Evolutionary conservation across 495 filamentous ascomycete species (phyloP).

Genomic region (Xylaria scruposa): DNA sequence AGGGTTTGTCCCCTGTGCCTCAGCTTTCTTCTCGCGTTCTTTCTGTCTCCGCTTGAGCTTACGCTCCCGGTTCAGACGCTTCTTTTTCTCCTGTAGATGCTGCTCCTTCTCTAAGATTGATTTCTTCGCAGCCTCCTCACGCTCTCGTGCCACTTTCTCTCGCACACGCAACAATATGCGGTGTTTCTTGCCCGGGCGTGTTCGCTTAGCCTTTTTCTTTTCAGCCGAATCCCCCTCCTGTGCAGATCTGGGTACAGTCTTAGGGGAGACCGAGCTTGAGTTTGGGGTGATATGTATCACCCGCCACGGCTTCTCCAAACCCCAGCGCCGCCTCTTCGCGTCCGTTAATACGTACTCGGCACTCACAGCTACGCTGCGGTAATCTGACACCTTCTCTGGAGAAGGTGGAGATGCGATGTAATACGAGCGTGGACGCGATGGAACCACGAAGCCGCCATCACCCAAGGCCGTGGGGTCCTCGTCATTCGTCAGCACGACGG

Average conservation of each 20-base stretch:
- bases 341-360: conserved; percentile 51
- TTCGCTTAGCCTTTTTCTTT: conserved; percentile 45
- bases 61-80: conserved; percentile 57
- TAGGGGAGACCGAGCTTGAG: not conserved
- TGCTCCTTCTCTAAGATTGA: conserved; percentile 51
- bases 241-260: not conserved
- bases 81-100: conserved; percentile 60
- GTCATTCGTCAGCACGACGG: conserved; percentile 45
- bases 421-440: conserved; percentile 48
- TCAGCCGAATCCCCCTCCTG: conserved; percentile 17
- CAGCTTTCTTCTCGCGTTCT: conserved; percentile 54
- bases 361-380: conserved; percentile 50
- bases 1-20: not conserved
- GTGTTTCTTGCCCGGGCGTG: conserved; percentile 59
- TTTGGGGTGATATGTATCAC: conserved; percentile 48
- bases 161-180: conserved; percentile 54
- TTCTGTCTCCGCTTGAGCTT: conserved; percentile 59
- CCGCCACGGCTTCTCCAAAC: conserved; percentile 62
- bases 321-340: conserved; percentile 54
- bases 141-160: conserved; percentile 42
- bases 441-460: conserved; percentile 48
- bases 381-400: conserved; percentile 38
- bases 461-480: conserved; percentile 29
- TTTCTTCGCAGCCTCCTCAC: conserved; percentile 40
- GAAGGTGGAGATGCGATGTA: conserved; percentile 51